Evolutionary conservation across 2,329 filamentous ascomycete species (phyloP).

Genomic region (Ceratocystis huliohia): DNA sequence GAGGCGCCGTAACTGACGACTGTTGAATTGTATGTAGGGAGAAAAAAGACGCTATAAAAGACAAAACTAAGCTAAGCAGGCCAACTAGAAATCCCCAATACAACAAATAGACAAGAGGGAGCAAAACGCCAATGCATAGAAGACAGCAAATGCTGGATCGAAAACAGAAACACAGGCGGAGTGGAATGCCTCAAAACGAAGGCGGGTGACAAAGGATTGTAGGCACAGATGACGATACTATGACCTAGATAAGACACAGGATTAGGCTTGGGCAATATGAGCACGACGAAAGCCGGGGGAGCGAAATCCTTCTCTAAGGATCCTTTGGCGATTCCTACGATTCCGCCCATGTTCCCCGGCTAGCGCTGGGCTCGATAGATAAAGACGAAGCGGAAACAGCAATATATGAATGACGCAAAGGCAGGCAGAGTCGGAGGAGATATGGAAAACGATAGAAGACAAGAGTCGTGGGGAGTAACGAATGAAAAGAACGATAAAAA

Average conservation of each 20-base stretch:
- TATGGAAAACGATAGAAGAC: background rate
- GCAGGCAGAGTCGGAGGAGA: background rate
- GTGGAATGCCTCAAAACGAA: background rate
- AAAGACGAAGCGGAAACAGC: too few relatives aligned
- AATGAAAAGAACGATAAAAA: background rate
- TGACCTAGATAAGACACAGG: conserved; percentile 3
- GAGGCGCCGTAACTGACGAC: background rate
- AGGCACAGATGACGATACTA: background rate
- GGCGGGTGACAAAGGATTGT: background rate
- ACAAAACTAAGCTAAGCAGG: background rate
- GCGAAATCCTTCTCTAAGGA: background rate
- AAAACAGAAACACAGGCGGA: background rate
- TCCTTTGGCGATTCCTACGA: background rate
- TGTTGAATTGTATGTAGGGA: background rate
- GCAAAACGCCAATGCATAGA: background rate
- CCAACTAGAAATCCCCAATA: background rate
- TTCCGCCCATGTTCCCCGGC: background rate
- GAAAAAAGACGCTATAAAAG: background rate
- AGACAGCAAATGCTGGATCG: background rate
- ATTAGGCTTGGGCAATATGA: conserved; percentile 3
- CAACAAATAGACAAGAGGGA: background rate
- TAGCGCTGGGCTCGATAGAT: too few relatives aligned
- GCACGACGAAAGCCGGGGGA: conserved; percentile 2
- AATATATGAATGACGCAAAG: background rate
- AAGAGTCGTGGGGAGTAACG: background rate